These are phyloP conservation scores for Eryngium alpinum DNA, from an alignment of 140 eudicot species.

Conservation along the genomic window DNA sequence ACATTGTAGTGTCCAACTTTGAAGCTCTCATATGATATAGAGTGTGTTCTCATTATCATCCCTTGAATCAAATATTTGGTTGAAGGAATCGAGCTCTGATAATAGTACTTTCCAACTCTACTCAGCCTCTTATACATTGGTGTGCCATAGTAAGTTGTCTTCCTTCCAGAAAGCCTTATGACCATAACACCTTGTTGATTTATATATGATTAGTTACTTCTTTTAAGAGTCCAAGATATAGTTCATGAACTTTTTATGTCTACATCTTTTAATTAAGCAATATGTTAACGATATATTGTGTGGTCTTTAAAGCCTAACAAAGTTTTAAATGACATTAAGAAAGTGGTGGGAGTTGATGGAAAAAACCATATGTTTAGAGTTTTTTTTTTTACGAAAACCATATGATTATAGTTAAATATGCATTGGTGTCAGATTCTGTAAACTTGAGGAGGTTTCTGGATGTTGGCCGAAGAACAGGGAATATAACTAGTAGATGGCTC, in stretches of 20 bases:
- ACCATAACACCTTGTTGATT: not conserved
- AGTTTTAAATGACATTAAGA: slow-evolving; percentile 70
- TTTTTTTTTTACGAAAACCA: no score
- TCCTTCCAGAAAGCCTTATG: not conserved
- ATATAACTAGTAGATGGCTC: slow-evolving; percentile 39
- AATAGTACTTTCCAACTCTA: slow-evolving; percentile 70
- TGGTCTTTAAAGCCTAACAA: slow-evolving; percentile 96
- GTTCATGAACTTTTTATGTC: not conserved
- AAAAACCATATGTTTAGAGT: slow-evolving; percentile 80
- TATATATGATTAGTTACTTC: no score
- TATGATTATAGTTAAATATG: slow-evolving; percentile 77
- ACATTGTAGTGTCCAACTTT: no score
- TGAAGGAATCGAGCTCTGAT: slow-evolving; percentile 48
- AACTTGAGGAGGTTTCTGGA: slow-evolving; percentile 75
- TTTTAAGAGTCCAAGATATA: not conserved
- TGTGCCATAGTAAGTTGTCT: slow-evolving; percentile 76
- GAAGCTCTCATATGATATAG: no score
- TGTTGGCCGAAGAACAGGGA: slow-evolving; percentile 46
- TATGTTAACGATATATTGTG: slow-evolving; percentile 49
- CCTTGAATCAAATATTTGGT: slow-evolving; percentile 8
- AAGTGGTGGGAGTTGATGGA: slow-evolving; percentile 88
- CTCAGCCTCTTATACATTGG: slow-evolving; percentile 69
- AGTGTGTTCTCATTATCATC: not conserved
- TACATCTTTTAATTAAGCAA: not conserved
- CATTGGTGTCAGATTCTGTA: slow-evolving; percentile 73